Evolutionary conservation across 768 basidiomycete genomes (phyloP), one percentile per base, ranked within the genome.

Genomic region (Mycena venus): DNA sequence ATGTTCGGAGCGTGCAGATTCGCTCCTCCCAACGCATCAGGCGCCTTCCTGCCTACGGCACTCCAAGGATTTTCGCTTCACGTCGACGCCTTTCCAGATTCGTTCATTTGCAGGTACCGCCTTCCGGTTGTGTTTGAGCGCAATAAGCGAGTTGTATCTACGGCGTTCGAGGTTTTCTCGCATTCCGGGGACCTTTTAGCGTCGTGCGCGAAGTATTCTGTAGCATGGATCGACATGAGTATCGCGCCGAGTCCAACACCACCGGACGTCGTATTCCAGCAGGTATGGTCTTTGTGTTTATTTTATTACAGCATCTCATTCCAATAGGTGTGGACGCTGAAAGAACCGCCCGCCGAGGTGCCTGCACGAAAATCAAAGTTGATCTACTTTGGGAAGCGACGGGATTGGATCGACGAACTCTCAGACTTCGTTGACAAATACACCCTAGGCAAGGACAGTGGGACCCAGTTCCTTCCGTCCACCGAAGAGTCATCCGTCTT

Each of bases 61-160:
- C 64, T 84, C 23, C 78, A 84, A 61, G 81, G 81, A 60, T 83
- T 82, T 72, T 59, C 75, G 2, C 12, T 63, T 29, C 78, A 83
- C 60, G 68, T 77, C 0, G 78, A 82, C 11, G 78, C 74, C 25
- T 75, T 85, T 23, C 84, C 83, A 9, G 77, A 78, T 49, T 78
- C 80, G 31, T 85, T 85, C 67, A 77, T 81, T 2, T 84, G 83
- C 70, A 78, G 84, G 17, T 85, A 85, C 72, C 74, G 81, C 58
- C 79, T 85, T 38, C 84, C 84, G 2, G 61, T 83, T 38, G 78
- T 79, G 55, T 63, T 80, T 9, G 82, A 80, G 25, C 80, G 82
- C 15, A 78, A 78, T 62, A 76, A 78, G 25, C 82, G 76, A 23
- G 74, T 82, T 27, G 68, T 81, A 38, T 79, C 77, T 17, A 78